These are phyloP conservation scores for Chenopodium formosanum DNA, from an alignment of 148 eudicot genomes.

Conservation along the genomic window DNA sequence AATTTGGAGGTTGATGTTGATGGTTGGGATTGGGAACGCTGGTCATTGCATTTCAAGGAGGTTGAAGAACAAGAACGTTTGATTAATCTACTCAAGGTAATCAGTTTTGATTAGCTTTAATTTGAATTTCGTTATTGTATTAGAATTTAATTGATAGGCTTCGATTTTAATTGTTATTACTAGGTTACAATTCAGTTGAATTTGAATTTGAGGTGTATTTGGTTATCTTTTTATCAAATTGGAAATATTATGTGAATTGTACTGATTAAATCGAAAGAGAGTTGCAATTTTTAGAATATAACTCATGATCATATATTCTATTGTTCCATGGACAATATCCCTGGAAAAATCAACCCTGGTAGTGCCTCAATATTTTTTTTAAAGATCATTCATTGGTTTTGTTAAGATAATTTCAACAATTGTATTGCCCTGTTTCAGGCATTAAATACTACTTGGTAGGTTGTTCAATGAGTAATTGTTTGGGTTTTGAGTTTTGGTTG, in stretches of 20 bases:
- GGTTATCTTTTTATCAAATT: neutral
- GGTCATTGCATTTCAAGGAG: conserved; percentile 73
- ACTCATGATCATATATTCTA: neutral
- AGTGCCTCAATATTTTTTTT: neutral
- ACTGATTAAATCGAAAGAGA: neutral
- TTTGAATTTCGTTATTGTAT: too few relatives aligned
- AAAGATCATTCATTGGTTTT: neutral
- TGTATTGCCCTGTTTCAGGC: neutral
- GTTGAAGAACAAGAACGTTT: conserved; percentile 79
- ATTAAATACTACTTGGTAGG: neutral
- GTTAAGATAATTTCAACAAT: too few relatives aligned
- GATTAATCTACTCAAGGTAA: conserved; percentile 62
- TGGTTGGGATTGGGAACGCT: conserved; percentile 92
- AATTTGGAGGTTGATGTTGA: conserved; percentile 37
- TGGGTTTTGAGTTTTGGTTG: neutral
- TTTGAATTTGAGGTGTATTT: neutral
- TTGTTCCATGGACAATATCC: neutral
- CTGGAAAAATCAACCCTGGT: neutral
- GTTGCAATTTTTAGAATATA: too few relatives aligned
- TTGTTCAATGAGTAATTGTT: neutral
- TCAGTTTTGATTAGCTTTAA: too few relatives aligned
- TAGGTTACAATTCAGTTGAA: neutral
- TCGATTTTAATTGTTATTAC: neutral
- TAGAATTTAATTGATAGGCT: neutral
- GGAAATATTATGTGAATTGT: neutral